These are phyloP conservation scores for Penicillium sp. DNA, from an alignment of 2,329 filamentous ascomycete species.

Conservation along the genomic window DNA sequence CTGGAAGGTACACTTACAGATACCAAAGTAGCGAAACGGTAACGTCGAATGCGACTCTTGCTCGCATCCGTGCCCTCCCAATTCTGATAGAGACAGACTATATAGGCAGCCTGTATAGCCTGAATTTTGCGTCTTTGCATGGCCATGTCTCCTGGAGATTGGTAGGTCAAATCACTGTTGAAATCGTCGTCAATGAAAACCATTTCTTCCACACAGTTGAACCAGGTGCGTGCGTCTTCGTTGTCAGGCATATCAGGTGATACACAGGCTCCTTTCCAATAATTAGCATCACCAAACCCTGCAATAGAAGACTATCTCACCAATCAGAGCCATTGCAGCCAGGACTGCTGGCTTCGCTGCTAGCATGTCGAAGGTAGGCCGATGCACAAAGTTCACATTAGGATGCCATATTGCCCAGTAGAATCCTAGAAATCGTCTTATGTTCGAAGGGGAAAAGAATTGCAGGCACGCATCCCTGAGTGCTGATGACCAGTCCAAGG, in stretches of 20 bases:
- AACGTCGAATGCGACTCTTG: constrained; percentile 37
- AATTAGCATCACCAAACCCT: not conserved
- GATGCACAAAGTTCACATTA: constrained; percentile 37
- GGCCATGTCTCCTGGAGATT: constrained; percentile 6
- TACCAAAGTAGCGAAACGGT: constrained; percentile 37
- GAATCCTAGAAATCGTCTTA: constrained; percentile 32
- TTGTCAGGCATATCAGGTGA: constrained; percentile 32
- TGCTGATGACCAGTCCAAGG: constrained; percentile 33
- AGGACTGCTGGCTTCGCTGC: constrained; percentile 31
- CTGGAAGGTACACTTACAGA: constrained; percentile 26
- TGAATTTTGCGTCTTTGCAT: constrained; percentile 29
- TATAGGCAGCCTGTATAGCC: constrained; percentile 38
- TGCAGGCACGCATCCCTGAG: constrained; percentile 27
- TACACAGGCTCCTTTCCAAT: constrained; percentile 20
- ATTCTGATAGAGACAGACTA: constrained; percentile 41
- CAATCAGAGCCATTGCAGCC: constrained; percentile 37
- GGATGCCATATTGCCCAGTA: constrained; percentile 42
- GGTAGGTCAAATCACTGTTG: constrained; percentile 26
- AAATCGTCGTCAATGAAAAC: constrained; percentile 39
- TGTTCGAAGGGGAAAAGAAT: constrained; percentile 24
- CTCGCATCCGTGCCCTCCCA: constrained; percentile 38
- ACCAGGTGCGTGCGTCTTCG: constrained; percentile 35
- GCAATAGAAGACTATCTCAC: constrained; percentile 13
- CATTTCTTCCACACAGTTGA: constrained; percentile 41
- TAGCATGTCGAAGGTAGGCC: constrained; percentile 35